Conservation (phyloP, 2,329 filamentous ascomycete species). For the Ophiostoma fasciatum region DNA sequence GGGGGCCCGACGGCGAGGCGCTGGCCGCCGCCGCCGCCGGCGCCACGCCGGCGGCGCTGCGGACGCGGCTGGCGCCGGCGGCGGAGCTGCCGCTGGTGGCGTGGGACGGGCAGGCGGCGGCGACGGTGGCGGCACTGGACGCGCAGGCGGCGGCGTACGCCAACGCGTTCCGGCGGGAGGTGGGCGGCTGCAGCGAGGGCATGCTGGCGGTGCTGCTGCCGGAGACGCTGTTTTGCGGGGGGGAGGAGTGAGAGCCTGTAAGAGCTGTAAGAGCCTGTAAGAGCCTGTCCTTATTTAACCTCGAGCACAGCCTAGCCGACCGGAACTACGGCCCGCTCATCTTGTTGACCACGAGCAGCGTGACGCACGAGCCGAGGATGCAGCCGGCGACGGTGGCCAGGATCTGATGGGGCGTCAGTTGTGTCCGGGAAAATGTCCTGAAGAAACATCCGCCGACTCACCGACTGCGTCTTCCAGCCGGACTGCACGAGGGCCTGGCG, state of each 20-base stretch:
- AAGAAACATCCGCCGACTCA: constrained; percentile 31
- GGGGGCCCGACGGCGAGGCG: constrained; percentile 10
- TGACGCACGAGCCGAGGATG: constrained; percentile 51
- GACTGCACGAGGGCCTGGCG: constrained; percentile 76
- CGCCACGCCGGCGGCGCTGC: constrained; percentile 31
- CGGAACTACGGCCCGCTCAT: too few relatives aligned
- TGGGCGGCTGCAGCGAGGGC: constrained; percentile 49
- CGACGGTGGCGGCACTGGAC: constrained; percentile 25
- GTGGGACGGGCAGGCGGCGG: constrained; percentile 46
- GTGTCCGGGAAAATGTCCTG: too few relatives aligned
- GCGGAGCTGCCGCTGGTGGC: constrained; percentile 42
- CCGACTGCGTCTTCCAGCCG: constrained; percentile 81
- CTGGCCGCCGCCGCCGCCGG: constrained; percentile 25
- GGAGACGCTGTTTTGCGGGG: constrained; percentile 8
- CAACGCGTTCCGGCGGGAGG: constrained; percentile 40
- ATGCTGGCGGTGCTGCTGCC: constrained; percentile 9
- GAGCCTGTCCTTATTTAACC: too few relatives aligned
- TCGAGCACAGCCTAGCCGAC: too few relatives aligned
- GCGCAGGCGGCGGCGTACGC: constrained; percentile 36
- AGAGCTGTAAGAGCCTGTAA: too few relatives aligned
- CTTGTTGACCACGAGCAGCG: constrained; percentile 41
- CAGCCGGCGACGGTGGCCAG: constrained; percentile 45
- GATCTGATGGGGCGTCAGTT: constrained; percentile 31
- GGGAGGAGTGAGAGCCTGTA: too few relatives aligned
- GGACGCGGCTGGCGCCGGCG: constrained; percentile 29